Evolutionary conservation across 169 alveolate species (phyloP).

Genomic region (Cryptosporidium parvum): DNA sequence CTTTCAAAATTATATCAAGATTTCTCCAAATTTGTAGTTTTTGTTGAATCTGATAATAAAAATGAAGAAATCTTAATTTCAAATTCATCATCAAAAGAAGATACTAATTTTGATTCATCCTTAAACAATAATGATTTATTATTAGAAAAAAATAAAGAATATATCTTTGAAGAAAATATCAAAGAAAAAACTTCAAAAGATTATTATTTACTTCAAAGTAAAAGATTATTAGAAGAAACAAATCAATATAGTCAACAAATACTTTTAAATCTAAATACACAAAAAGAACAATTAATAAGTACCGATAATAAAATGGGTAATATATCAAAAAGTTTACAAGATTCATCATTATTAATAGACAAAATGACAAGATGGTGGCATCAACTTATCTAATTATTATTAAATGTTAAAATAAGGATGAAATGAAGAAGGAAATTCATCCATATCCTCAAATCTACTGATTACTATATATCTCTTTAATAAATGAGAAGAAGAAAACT

Average conservation of each 20-base stretch:
- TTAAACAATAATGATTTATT: not conserved
- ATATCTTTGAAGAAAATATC: not conserved
- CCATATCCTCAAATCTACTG: conserved; percentile 7
- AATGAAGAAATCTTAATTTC: not conserved
- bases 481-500: not conserved
- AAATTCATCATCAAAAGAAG: not conserved
- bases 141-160: not conserved
- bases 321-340: conserved; percentile 32
- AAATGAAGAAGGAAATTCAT: conserved; percentile 35
- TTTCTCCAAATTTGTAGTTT: conserved; percentile 5
- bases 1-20: not conserved
- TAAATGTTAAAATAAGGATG: conserved; percentile 45
- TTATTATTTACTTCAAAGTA: conserved; percentile 27
- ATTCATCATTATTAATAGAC: conserved; percentile 49
- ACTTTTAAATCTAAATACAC: conserved; percentile 48
- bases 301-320: conserved; percentile 1
- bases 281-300: conserved; percentile 44
- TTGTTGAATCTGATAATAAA: not conserved
- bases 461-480: not conserved
- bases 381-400: not conserved
- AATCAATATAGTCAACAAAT: conserved; percentile 66
- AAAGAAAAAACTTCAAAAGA: not conserved
- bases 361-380: conserved; percentile 75
- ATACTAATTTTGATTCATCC: not conserved
- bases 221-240: conserved; percentile 63